A percentile compares a stretch with the other conserved stretches of the same genome.
Conservation (phyloP, 768 basidiomycete species). For the Krasilnikovozyma curviuscula region DNA sequence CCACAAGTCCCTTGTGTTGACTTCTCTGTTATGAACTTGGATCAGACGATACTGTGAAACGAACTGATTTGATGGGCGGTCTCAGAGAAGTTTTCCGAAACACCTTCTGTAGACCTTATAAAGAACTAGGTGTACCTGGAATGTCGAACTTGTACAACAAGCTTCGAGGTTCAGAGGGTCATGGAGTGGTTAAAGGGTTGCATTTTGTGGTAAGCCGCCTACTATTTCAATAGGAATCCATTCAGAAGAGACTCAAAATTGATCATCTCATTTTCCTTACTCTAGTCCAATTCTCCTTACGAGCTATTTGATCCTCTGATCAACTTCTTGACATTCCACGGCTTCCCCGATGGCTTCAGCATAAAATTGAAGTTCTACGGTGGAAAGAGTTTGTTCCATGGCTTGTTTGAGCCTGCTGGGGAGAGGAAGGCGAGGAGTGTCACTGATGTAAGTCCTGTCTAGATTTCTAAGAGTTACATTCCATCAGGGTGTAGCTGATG, state of each 20-base stretch:
- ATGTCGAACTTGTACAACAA: conserved; percentile 59
- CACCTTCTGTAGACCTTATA: conserved; percentile 70
- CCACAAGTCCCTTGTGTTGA: too few species aligned
- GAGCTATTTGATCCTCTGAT: conserved; percentile 12
- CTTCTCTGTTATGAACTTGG: too few species aligned
- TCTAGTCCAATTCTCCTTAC: conserved; percentile 10
- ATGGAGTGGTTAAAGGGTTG: conserved; percentile 3
- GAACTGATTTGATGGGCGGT: conserved; percentile 56
- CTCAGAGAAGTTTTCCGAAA: conserved; percentile 69
- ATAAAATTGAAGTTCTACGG: conserved; percentile 64
- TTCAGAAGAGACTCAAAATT: not conserved
- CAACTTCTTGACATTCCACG: conserved; percentile 4
- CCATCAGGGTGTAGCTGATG: not conserved
- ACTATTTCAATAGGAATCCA: not conserved
- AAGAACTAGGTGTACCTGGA: conserved; percentile 58
- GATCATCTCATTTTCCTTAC: not conserved
- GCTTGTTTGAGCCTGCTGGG: conserved; percentile 57
- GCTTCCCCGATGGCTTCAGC: conserved; percentile 27
- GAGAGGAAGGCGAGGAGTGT: conserved; percentile 64
- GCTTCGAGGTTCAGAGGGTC: conserved; percentile 34
- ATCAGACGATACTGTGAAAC: conserved; percentile 81
- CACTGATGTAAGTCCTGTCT: conserved; percentile 33
- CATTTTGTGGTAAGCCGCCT: conserved; percentile 5
- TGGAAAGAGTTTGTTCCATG: conserved; percentile 57
- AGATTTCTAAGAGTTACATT: not conserved